These are phyloP conservation scores for Ustilago shanxiensis DNA, from an alignment of 1,284 basidiomycete species.

Conservation along the genomic window DNA sequence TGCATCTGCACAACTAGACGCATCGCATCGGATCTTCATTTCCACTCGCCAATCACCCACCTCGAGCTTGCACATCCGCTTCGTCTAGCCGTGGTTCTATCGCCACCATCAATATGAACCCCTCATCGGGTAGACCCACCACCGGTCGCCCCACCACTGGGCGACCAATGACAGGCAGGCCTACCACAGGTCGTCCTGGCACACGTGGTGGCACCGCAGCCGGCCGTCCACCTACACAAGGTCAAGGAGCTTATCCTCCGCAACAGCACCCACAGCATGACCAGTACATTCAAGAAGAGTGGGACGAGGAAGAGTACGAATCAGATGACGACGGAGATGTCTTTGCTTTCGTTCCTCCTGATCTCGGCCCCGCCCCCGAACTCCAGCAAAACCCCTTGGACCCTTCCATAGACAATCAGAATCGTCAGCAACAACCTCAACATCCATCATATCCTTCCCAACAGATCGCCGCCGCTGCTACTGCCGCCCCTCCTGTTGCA, in stretches of 20 bases:
- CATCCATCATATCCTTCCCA: constrained; percentile 8
- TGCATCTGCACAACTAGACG: not conserved
- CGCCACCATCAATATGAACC: constrained; percentile 24
- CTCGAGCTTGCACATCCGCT: constrained; percentile 3
- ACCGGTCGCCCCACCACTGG: constrained; percentile 45
- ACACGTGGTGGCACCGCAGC: constrained; percentile 41
- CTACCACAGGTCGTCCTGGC: constrained; percentile 44
- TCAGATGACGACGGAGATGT: constrained; percentile 66
- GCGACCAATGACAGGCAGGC: constrained; percentile 39
- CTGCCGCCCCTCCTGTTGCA: constrained; percentile 2
- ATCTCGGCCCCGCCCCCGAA: constrained; percentile 51
- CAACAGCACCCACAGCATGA: constrained; percentile 20
- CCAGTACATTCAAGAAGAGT: constrained; percentile 45
- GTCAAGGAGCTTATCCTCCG: constrained; percentile 22
- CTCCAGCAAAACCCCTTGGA: constrained; percentile 50
- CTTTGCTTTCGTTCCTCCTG: constrained; percentile 66
- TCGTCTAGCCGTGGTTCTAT: not conserved
- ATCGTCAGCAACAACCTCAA: constrained; percentile 23
- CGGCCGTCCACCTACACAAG: constrained; percentile 34
- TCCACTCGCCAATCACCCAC: constrained; percentile 1
- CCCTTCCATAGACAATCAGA: constrained; percentile 51
- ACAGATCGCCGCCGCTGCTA: constrained; percentile 8
- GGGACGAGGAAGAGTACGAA: constrained; percentile 63
- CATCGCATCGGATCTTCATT: not conserved
- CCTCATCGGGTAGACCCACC: constrained; percentile 37